Evolutionary conservation across 768 basidiomycete species (phyloP), one percentile per base, ranked within the genome.

Genomic region (Imleria badia): DNA sequence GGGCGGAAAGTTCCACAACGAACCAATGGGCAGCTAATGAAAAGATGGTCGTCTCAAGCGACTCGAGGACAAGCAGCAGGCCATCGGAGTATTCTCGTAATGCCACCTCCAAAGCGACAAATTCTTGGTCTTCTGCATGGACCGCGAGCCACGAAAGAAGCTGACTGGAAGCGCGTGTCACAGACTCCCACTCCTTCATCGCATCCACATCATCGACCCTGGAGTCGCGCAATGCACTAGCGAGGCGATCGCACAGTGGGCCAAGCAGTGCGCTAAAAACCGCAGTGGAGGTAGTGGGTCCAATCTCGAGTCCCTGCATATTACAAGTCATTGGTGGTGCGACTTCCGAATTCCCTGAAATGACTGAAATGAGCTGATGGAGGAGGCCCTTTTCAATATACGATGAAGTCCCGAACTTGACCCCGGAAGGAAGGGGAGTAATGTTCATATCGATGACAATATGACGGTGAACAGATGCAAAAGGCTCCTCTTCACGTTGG

Each of bases 331-430:
- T 59, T 3, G 78, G 78, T 12, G 65, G 48, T 13, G 63, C 54
- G 11, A 61, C 48, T 23, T 72, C 67, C 6, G 60, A 53, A 8
- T 56, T 52, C 30, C 69, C 63, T 20, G 69, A 65, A 19, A 77
- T 56, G 47, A 76, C 47, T n/a, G 74, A 62, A 45, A 84, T 55
- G 15, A 91, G 75, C 22, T 86, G 81, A 52, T 76, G 67, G 17
- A 94, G 78, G 62, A 78, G 75, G 1, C 88, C 87, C 53, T 75
- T 83, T 9, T 78, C 80, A 41, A 86, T 76, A 57, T 83, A 87
- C 7, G 85, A 81, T 10, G 75, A 70, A 3, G 70, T 36, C 1
- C 62, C 65, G 58, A 92, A 86, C 34, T 75, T 75, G 34, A 80
- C 69, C 4, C 84, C 85, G 4, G 79, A 73, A 22, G 73, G 75